These are phyloP conservation scores for Scopulariopsis brevicaulis DNA, from an alignment of 2,329 filamentous ascomycete species.

Conservation along the genomic window DNA sequence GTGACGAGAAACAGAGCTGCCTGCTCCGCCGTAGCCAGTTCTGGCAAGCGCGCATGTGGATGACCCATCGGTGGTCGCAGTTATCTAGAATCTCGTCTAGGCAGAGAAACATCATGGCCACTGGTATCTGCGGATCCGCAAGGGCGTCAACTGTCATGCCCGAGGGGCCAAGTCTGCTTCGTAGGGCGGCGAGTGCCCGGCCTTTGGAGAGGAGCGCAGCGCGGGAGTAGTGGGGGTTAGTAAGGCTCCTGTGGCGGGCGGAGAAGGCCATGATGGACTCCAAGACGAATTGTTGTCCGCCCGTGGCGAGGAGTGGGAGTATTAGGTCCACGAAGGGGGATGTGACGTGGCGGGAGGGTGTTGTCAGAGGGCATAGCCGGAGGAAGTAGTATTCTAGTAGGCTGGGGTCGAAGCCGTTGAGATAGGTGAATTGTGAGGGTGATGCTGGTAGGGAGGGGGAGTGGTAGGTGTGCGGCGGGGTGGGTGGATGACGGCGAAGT, in stretches of 20 bases:
- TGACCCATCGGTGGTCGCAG: constrained; percentile 23
- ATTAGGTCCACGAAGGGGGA: constrained; percentile 5
- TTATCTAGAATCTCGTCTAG: constrained; percentile 3
- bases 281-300: neutral
- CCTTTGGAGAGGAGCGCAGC: constrained; percentile 2
- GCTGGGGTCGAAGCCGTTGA: constrained; percentile 2
- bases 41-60: constrained; percentile 33
- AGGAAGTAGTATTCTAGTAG: constrained; percentile 5
- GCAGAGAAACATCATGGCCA: constrained; percentile 4
- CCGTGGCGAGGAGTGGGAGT: constrained; percentile 2
- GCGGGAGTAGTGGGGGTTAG: neutral
- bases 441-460: neutral
- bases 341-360: neutral
- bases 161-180: neutral
- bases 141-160: neutral
- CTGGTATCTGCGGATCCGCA: constrained; percentile 1
- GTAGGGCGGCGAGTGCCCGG: constrained; percentile 1
- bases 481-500: neutral
- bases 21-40: constrained; percentile 28
- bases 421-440: neutral
- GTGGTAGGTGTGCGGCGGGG: neutral
- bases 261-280: constrained; percentile 5
- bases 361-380: constrained; percentile 5
- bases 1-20: constrained; percentile 6
- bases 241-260: constrained; percentile 5